These are phyloP conservation scores for Phytophthora europaea DNA, from an alignment of 352 stramenopile species.

Conservation along the genomic window DNA sequence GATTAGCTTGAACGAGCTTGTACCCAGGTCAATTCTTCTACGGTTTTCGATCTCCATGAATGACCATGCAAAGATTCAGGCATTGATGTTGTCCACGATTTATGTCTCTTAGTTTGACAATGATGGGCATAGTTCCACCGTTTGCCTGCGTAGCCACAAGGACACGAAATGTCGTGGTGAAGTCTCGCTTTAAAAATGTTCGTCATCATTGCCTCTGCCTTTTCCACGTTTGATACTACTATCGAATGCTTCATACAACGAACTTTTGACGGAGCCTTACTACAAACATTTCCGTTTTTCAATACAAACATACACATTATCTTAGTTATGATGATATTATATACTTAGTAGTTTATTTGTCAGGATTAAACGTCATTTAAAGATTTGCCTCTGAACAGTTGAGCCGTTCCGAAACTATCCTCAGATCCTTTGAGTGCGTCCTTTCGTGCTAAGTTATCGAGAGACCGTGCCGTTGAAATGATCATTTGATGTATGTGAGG, in stretches of 20 bases:
- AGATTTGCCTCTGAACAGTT: too few relatives aligned
- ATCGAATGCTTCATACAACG: slow-evolving; percentile 2
- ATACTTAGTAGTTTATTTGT: slow-evolving; percentile 3
- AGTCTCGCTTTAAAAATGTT: slow-evolving; percentile 1
- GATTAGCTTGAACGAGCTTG: slow-evolving; percentile 1
- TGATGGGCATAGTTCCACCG: too few relatives aligned
- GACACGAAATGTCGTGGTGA: background rate
- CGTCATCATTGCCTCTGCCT: background rate
- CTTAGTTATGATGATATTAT: slow-evolving; percentile 1
- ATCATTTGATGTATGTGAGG: too few relatives aligned
- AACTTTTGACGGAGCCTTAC: background rate
- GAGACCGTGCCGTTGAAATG: too few relatives aligned
- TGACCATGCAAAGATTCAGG: slow-evolving; percentile 2
- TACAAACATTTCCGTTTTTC: slow-evolving; percentile 7
- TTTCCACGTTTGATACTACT: slow-evolving; percentile 3
- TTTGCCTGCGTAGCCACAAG: too few relatives aligned
- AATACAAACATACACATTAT: slow-evolving; percentile 3
- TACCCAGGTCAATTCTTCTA: slow-evolving; percentile 4
- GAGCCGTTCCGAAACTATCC: too few relatives aligned
- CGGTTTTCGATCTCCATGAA: slow-evolving; percentile 6
- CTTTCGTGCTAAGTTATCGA: too few relatives aligned
- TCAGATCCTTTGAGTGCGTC: too few relatives aligned
- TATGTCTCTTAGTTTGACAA: too few relatives aligned
- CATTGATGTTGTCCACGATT: background rate
- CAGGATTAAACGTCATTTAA: background rate